Conservation (phyloP, 805 yeast genomes). For the Cyberlindnera saturnus region DNA sequence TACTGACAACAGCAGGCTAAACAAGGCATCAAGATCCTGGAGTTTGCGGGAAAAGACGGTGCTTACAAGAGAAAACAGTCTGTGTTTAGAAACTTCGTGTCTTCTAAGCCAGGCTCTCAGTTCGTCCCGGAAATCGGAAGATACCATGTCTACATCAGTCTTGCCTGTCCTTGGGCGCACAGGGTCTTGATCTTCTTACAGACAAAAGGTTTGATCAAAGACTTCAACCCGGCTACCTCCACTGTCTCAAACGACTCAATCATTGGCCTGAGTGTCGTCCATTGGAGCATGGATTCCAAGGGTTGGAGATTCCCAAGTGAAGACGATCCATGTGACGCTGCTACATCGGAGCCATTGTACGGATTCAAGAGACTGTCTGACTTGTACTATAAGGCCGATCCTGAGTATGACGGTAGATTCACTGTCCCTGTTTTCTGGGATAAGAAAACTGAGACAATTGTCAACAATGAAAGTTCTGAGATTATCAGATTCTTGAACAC, state of each 20-base stretch:
- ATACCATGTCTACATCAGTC: conserved; percentile 81
- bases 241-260: conserved; percentile 33
- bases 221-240: conserved; percentile 28
- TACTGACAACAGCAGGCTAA: conserved; percentile 7
- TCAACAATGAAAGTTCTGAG: conserved; percentile 87
- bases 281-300: conserved; percentile 80
- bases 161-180: conserved; percentile 96
- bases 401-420: conserved; percentile 73
- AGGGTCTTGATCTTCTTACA: conserved; percentile 68
- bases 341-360: conserved; percentile 56
- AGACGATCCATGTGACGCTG: conserved; percentile 33
- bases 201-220: conserved; percentile 63
- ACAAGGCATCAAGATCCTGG: conserved; percentile 33
- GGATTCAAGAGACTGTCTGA: conserved; percentile 58
- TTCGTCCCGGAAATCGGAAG: conserved; percentile 73
- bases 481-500: conserved; percentile 78
- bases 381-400: conserved; percentile 67
- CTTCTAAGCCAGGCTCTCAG: conserved; percentile 48
- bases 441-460: conserved; percentile 73
- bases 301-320: conserved; percentile 81
- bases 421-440: conserved; percentile 97
- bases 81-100: conserved; percentile 60
- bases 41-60: conserved; percentile 48
- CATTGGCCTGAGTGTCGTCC: conserved; percentile 72
- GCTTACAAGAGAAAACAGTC: conserved; percentile 49